phyloP scores from a whole-genome alignment of 805 yeast species.

The Saccharomycopsis microspora region DNA sequence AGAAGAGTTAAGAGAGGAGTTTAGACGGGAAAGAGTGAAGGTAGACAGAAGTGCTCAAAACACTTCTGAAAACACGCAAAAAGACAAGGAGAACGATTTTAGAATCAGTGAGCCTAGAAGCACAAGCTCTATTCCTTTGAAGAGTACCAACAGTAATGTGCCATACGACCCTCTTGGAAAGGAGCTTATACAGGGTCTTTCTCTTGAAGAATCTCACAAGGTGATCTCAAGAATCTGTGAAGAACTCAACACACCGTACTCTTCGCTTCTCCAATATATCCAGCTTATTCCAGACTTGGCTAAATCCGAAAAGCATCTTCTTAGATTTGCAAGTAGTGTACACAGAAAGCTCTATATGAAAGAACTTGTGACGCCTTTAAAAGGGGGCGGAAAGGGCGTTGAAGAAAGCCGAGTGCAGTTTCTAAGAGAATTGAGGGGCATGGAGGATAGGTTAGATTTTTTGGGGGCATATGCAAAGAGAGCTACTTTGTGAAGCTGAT shows the following conservation, averaged over 20 bases:
- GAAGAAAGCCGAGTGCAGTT: background rate
- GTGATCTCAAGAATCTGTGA: conserved; percentile 12
- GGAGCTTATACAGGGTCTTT: conserved; percentile 3
- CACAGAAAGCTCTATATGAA: conserved; percentile 5
- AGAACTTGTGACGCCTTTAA: too few species aligned
- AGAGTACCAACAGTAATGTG: background rate
- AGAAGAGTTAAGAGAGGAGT: background rate
- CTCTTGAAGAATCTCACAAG: conserved; percentile 6
- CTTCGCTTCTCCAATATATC: conserved; percentile 2
- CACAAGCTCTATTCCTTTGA: too few species aligned
- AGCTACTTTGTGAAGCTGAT: background rate
- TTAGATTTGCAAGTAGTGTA: conserved; percentile 10
- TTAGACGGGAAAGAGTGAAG: background rate
- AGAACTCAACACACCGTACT: conserved; percentile 5
- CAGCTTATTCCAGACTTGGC: conserved; percentile 7
- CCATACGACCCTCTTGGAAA: background rate
- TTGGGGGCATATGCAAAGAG: background rate
- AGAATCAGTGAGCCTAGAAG: background rate
- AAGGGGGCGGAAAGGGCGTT: background rate
- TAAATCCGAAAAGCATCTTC: conserved; percentile 13
- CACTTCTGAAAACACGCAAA: background rate
- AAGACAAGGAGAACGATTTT: background rate
- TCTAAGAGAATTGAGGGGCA: background rate
- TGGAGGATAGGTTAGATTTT: background rate
- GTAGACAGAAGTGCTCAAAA: background rate